Conservation (phyloP, 164 flowering plant species). For the Tinospora cordifolia region DNA sequence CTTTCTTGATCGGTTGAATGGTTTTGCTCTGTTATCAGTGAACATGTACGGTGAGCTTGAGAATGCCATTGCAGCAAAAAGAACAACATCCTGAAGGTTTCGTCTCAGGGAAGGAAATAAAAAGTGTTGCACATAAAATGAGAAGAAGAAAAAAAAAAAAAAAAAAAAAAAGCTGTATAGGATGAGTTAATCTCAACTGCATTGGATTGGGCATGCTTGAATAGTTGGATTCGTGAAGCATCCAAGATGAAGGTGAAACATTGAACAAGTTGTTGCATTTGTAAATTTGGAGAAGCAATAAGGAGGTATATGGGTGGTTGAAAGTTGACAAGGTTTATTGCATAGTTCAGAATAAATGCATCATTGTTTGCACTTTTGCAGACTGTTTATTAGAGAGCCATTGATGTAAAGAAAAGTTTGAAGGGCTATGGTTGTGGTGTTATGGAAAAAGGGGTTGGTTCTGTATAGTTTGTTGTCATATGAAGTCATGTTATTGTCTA, state of each 20-base stretch:
- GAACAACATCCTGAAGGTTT: not conserved
- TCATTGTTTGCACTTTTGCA: not conserved
- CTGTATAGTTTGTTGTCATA: not conserved
- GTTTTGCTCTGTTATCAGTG: conserved; percentile 51
- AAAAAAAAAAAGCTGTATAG: not conserved
- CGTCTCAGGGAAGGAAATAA: not conserved
- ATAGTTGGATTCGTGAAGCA: conserved; percentile 6
- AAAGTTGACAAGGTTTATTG: conserved; percentile 9
- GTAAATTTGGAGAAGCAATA: conserved; percentile 18
- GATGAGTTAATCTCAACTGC: not conserved
- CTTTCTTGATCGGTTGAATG: conserved; percentile 48
- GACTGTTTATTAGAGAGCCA: not conserved
- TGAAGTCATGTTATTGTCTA: not conserved
- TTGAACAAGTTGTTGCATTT: conserved; percentile 9
- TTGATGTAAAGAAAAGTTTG: not conserved
- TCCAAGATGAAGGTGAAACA: not conserved
- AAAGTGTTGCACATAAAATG: not conserved
- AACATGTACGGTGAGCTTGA: conserved; percentile 49
- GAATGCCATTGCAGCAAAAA: conserved; percentile 39
- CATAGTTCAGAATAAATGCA: conserved; percentile 12
- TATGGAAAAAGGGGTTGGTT: not conserved
- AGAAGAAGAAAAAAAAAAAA: not conserved
- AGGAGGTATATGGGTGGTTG: conserved; percentile 9
- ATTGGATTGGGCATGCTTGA: not conserved
- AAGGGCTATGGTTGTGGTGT: not conserved